These are phyloP conservation scores for Pichia sp. DNA, from an alignment of 1,139 yeast genomes.

Conservation along the genomic window DNA sequence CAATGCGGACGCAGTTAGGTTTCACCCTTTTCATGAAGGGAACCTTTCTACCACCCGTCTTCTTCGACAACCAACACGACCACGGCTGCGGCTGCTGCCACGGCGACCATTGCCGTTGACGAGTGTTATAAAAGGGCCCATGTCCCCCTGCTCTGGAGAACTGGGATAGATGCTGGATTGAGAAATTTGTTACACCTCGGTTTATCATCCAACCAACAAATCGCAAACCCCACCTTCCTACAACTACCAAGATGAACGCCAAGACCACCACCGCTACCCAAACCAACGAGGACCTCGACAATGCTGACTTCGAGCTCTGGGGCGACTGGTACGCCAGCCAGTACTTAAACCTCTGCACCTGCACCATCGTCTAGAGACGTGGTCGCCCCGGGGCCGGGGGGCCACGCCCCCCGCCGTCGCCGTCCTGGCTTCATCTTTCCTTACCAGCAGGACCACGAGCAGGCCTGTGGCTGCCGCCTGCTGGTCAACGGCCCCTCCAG, in stretches of 20 bases:
- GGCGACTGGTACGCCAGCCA: background rate
- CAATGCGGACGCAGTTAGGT: background rate
- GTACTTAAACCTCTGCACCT: background rate
- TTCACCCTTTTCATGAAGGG: background rate
- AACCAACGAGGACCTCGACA: background rate
- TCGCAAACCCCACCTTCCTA: background rate
- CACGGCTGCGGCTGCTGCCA: too few species aligned
- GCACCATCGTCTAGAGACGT: slow-evolving; percentile 1
- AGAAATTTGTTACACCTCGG: too few species aligned
- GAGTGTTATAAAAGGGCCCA: background rate
- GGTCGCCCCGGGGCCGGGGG: too few species aligned
- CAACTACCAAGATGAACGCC: background rate
- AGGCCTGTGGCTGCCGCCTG: too few species aligned
- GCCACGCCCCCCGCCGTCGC: too few species aligned
- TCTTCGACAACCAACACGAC: background rate
- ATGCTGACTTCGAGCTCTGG: slow-evolving; percentile 2
- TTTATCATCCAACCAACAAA: background rate
- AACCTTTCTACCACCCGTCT: background rate
- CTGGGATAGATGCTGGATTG: background rate
- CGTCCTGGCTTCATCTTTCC: too few species aligned
- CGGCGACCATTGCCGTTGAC: too few species aligned
- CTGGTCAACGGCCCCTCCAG: background rate
- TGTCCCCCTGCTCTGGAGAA: background rate
- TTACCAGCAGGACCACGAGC: too few species aligned
- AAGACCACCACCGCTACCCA: slow-evolving; percentile 1